Conservation (phyloP, 2,329 filamentous ascomycete species). For the Pseudogymnoascus sp. region DNA sequence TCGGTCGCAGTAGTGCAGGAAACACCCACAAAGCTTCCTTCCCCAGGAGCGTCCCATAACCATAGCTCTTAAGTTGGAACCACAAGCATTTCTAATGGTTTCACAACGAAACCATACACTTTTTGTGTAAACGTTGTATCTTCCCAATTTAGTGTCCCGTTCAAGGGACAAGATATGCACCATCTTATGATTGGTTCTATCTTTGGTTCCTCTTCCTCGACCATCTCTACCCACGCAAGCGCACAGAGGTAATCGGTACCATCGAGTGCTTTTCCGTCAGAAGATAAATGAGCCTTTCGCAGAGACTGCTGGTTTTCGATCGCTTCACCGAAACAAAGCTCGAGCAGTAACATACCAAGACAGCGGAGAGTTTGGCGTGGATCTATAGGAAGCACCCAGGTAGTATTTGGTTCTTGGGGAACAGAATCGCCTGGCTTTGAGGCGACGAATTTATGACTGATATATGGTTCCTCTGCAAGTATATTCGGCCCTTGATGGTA, state of each 20-base stretch:
- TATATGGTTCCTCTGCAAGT: slow-evolving; percentile 18
- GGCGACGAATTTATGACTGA: slow-evolving; percentile 7
- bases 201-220: slow-evolving; percentile 19
- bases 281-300: slow-evolving; percentile 13
- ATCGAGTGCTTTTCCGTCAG: slow-evolving; percentile 16
- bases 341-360: slow-evolving; percentile 23
- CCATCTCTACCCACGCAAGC: slow-evolving; percentile 18
- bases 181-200: slow-evolving; percentile 18
- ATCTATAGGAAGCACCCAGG: not conserved
- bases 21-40: not conserved
- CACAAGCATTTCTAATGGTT: slow-evolving; percentile 16
- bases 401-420: not conserved
- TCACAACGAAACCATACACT: slow-evolving; percentile 21
- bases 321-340: slow-evolving; percentile 22
- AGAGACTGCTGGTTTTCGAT: slow-evolving; percentile 19
- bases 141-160: slow-evolving; percentile 21
- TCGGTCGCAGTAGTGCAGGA: not conserved
- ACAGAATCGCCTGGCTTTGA: not conserved
- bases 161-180: slow-evolving; percentile 19
- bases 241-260: slow-evolving; percentile 19
- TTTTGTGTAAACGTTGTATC: slow-evolving; percentile 19
- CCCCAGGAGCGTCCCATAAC: not conserved
- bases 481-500: slow-evolving; percentile 13
- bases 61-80: not conserved
- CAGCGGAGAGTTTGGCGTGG: slow-evolving; percentile 15